phyloP scores from a whole-genome alignment of 306 rosid species.

The Fragaria iinumae region DNA sequence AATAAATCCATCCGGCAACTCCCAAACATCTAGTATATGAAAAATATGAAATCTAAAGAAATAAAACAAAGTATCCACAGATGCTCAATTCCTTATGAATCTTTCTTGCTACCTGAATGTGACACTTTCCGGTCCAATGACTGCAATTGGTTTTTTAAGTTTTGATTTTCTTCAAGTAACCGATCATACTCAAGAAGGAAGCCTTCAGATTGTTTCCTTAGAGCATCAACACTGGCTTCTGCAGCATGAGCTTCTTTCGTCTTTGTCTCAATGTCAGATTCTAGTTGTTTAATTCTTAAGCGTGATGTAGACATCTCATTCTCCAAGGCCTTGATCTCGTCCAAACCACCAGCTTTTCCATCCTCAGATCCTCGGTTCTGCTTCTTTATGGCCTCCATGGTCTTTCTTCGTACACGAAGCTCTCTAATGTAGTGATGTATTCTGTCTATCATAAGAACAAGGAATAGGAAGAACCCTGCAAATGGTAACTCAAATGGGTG shows the following conservation, averaged over 20 bases:
- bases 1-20: constrained; percentile 38
- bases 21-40: constrained; percentile 23
- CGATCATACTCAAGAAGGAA: constrained; percentile 93
- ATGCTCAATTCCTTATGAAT: constrained; percentile 40
- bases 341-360: constrained; percentile 38
- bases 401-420: constrained; percentile 76
- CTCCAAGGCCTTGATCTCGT: constrained; percentile 56
- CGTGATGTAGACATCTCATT: constrained; percentile 46
- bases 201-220: constrained; percentile 94
- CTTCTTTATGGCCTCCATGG: constrained; percentile 78
- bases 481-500: constrained; percentile 22
- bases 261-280: constrained; percentile 59
- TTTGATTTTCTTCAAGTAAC: constrained; percentile 83
- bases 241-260: constrained; percentile 54
- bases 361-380: constrained; percentile 62
- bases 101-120: constrained; percentile 68
- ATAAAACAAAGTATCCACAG: neutral
- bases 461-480: constrained; percentile 76
- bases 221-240: constrained; percentile 67
- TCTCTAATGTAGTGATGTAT: constrained; percentile 87
- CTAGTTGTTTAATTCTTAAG: constrained; percentile 50
- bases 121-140: constrained; percentile 56
- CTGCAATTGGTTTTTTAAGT: constrained; percentile 57
- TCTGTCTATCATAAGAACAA: constrained; percentile 83
- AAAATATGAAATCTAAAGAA: constrained; percentile 4